Evolutionary conservation across 768 basidiomycete species (phyloP).

Genomic region (Crepidotus variabilis): DNA sequence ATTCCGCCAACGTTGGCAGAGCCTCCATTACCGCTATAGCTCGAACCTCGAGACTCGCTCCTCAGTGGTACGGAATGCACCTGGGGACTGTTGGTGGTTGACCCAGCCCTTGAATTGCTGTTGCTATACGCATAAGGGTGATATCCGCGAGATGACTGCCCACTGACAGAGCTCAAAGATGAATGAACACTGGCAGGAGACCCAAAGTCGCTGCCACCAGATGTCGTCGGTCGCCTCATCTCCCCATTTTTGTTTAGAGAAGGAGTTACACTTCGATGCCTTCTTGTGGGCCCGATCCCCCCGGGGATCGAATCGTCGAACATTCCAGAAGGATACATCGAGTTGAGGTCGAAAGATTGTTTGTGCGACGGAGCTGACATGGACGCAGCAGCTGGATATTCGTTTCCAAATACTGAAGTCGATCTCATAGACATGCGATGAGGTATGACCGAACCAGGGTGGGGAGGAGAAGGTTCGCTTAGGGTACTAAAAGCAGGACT

Average conservation of each 20-base stretch:
- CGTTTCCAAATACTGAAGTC: constrained; percentile 2
- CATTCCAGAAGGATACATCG: constrained; percentile 45
- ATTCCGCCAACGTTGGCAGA: constrained; percentile 11
- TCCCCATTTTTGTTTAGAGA: constrained; percentile 46
- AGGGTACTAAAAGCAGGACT: constrained; percentile 13
- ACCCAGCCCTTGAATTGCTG: constrained; percentile 33
- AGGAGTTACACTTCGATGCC: constrained; percentile 78
- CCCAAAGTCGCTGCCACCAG: constrained; percentile 32
- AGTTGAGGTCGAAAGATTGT: constrained; percentile 56
- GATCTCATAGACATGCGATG: constrained; percentile 14
- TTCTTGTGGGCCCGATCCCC: constrained; percentile 58
- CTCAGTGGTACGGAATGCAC: constrained; percentile 34
- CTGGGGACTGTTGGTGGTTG: constrained; percentile 44
- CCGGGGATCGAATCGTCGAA: constrained; percentile 20
- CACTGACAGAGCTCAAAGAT: constrained; percentile 26
- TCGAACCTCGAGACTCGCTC: constrained; percentile 35
- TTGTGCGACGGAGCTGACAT: constrained; percentile 71
- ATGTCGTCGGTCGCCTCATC: constrained; percentile 45
- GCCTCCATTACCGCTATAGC: constrained; percentile 21
- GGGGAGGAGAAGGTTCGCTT: constrained; percentile 36
- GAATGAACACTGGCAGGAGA: constrained; percentile 29
- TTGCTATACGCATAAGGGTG: constrained; percentile 52
- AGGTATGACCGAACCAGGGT: constrained; percentile 10
- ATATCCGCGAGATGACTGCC: constrained; percentile 37
- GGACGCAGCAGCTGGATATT: constrained; percentile 34